phyloP scores from a whole-genome alignment of 2,329 filamentous ascomycete genomes.

The Beauveria medogensis region DNA sequence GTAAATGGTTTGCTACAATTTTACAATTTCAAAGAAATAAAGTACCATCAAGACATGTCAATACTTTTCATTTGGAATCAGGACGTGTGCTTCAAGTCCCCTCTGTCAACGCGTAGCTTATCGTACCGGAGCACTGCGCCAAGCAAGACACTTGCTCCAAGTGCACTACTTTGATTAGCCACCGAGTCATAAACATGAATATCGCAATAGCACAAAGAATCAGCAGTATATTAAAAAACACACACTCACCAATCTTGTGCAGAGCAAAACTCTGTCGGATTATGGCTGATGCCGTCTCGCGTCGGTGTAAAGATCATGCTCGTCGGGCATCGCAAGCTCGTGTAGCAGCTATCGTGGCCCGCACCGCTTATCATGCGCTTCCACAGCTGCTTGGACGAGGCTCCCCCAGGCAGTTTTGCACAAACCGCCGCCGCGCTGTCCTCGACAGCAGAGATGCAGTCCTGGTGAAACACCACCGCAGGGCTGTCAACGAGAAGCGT shows the following conservation, averaged over 20 bases:
- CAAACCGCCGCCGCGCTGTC: constrained; percentile 48
- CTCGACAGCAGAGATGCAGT: constrained; percentile 57
- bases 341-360: constrained; percentile 31
- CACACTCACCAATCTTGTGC: constrained; percentile 24
- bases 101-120: constrained; percentile 4
- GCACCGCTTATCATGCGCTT: constrained; percentile 29
- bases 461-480: constrained; percentile 54
- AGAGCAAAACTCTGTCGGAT: constrained; percentile 27
- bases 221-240: not conserved
- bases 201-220: not conserved
- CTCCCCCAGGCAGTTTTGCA: constrained; percentile 27
- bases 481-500: constrained; percentile 48
- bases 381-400: constrained; percentile 20
- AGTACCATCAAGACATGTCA: too few relatives aligned
- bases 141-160: constrained; percentile 22
- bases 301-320: constrained; percentile 32
- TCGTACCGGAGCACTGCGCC: constrained; percentile 17
- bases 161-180: constrained; percentile 11
- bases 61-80: too few relatives aligned
- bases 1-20: too few relatives aligned
- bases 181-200: not conserved
- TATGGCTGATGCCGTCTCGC: constrained; percentile 28
- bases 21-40: too few relatives aligned
- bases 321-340: constrained; percentile 25
- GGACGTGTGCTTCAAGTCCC: not conserved